A percentile compares a stretch with the other conserved stretches of the same genome.
Evolutionary conservation across 2,329 filamentous ascomycete genomes (phyloP).

Genomic region (Leptosphaerulina australis): DNA sequence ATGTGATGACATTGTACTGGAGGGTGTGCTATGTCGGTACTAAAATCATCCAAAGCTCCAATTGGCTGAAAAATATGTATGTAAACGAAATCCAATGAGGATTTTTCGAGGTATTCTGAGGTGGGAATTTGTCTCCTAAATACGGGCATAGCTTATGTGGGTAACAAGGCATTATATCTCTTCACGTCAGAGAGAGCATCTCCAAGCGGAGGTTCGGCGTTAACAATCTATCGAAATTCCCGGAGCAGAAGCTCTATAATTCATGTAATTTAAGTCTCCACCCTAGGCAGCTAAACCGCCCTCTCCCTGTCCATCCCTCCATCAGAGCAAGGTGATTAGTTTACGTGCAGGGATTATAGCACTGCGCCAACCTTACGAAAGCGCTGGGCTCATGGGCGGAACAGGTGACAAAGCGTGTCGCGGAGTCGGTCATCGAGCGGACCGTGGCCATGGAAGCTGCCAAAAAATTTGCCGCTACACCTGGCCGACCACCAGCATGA

Average conservation of each 20-base stretch:
- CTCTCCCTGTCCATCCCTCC: constrained; percentile 38
- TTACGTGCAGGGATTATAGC: constrained; percentile 40
- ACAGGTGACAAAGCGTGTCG: constrained; percentile 43
- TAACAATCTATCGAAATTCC: constrained; percentile 11
- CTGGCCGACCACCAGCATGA: constrained; percentile 24
- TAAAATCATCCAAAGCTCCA: constrained; percentile 4
- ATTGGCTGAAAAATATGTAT: constrained; percentile 13
- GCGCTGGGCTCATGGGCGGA: constrained; percentile 38
- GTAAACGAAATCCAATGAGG: constrained; percentile 12
- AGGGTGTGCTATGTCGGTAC: not conserved
- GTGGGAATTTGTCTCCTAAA: constrained; percentile 39
- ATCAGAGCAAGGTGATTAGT: constrained; percentile 44
- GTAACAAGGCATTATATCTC: constrained; percentile 48
- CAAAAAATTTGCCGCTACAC: constrained; percentile 18
- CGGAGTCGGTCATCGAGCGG: constrained; percentile 40
- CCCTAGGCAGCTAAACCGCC: constrained; percentile 37
- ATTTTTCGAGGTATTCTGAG: constrained; percentile 12
- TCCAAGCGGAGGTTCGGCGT: constrained; percentile 46
- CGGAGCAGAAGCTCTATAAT: constrained; percentile 12
- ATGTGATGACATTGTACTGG: constrained; percentile 41
- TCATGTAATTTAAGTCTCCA: constrained; percentile 39
- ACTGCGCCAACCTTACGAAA: constrained; percentile 48
- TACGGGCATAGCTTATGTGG: constrained; percentile 38
- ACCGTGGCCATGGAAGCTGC: constrained; percentile 31
- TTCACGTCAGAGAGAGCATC: constrained; percentile 47